These are phyloP conservation scores for Leonotis leonurus DNA, from an alignment of 257 asterid genomes.

Conservation along the genomic window DNA sequence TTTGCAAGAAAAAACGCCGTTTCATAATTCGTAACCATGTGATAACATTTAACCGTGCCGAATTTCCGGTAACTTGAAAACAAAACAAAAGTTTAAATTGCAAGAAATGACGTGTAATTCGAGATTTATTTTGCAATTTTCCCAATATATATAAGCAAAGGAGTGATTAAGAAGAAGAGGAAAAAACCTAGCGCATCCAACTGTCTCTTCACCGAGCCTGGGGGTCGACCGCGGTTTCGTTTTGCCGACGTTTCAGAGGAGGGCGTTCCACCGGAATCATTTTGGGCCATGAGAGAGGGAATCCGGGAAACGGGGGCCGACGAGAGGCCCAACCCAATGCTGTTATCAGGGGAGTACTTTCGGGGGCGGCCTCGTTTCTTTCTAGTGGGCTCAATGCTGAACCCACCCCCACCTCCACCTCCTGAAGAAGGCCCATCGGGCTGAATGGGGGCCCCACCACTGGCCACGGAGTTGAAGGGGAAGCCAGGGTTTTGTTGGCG, in stretches of 20 bases:
- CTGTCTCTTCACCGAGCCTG: slow-evolving; percentile 45
- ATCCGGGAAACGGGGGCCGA: slow-evolving; percentile 51
- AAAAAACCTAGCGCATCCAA: slow-evolving; percentile 41
- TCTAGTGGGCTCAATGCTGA: slow-evolving; percentile 51
- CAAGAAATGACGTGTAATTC: too few species aligned
- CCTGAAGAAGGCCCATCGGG: slow-evolving; percentile 42
- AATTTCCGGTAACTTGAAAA: too few species aligned
- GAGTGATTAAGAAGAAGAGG: background rate
- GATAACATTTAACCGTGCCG: too few species aligned
- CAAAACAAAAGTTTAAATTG: too few species aligned
- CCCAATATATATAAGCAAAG: background rate
- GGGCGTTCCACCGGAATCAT: slow-evolving; percentile 32
- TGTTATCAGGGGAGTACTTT: slow-evolving; percentile 73
- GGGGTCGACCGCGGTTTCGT: slow-evolving; percentile 48
- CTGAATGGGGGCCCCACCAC: slow-evolving; percentile 21
- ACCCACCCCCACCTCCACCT: slow-evolving; percentile 33
- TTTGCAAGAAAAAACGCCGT: too few species aligned
- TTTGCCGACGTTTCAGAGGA: slow-evolving; percentile 29
- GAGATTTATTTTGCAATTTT: too few species aligned
- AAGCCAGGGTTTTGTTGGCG: slow-evolving; percentile 52
- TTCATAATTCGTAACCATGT: too few species aligned
- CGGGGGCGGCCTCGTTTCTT: slow-evolving; percentile 87
- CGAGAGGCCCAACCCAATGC: slow-evolving; percentile 68
- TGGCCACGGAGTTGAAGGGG: slow-evolving; percentile 45
- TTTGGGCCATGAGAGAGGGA: slow-evolving; percentile 25